phyloP scores from a whole-genome alignment of 192 early-diverging fungal species.

The Backusella tarrabulga region DNA sequence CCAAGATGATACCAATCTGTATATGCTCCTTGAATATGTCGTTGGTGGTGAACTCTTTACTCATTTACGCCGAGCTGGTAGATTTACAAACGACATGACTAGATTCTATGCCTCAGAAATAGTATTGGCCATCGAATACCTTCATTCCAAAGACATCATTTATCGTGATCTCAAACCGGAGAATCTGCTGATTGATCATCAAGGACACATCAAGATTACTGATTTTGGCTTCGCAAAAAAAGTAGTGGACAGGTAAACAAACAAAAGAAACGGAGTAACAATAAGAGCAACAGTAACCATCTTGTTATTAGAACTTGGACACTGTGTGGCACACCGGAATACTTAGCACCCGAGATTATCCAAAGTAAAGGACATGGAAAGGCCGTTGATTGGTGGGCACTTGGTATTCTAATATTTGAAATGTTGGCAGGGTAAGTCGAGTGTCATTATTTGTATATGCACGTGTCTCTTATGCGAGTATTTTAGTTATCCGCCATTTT shows the following conservation, averaged over 20 bases:
- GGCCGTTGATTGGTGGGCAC: conserved; percentile 99
- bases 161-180: conserved; percentile 98
- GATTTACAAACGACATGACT: conserved; percentile 94
- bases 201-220: conserved; percentile 95
- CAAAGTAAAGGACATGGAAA: conserved; percentile 96
- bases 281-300: not conserved
- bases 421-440: conserved; percentile 87
- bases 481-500: conserved; percentile 87
- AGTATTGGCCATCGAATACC: conserved; percentile 91
- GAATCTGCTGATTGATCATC: conserved; percentile 76
- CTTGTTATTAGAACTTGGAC: conserved; percentile 85
- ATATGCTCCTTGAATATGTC: conserved; percentile 96
- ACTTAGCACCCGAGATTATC: conserved; percentile 97
- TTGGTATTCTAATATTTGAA: conserved; percentile 97
- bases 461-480: not conserved
- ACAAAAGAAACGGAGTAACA: not conserved
- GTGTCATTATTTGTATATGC: not conserved
- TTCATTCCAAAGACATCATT: conserved; percentile 93
- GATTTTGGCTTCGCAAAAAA: conserved; percentile 99
- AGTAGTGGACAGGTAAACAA: conserved; percentile 58
- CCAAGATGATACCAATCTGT: conserved; percentile 91
- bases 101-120: conserved; percentile 96
- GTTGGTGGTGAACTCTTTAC: conserved; percentile 96
- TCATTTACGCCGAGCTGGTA: conserved; percentile 86
- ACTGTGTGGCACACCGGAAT: conserved; percentile 96